These are phyloP conservation scores for Carex kokanica DNA, from an alignment of 176 grass and related monocot species.

Conservation along the genomic window DNA sequence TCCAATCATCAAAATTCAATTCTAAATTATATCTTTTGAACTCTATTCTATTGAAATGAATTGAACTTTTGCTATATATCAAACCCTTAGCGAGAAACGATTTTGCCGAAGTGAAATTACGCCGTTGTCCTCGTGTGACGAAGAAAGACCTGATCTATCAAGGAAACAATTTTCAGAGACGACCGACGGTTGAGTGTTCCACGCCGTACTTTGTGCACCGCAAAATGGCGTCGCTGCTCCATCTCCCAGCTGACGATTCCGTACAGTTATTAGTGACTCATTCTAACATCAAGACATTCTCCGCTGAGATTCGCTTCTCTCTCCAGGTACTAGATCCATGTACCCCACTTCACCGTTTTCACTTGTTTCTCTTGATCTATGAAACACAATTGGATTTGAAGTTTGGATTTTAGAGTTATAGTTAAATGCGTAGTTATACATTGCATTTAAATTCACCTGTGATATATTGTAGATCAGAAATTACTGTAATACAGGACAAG, in stretches of 20 bases:
- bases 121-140: too few species aligned
- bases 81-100: too few species aligned
- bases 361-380: neutral
- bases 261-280: slow-evolving; percentile 68
- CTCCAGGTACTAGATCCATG: slow-evolving; percentile 30
- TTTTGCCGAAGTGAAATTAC: too few species aligned
- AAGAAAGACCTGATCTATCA: too few species aligned
- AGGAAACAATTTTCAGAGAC: neutral
- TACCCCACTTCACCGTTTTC: neutral
- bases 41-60: too few species aligned
- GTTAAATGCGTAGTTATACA: neutral
- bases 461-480: neutral
- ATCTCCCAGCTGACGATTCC: slow-evolving; percentile 66
- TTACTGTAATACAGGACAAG: neutral
- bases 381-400: neutral
- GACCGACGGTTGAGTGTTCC: neutral
- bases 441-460: neutral
- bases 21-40: too few species aligned
- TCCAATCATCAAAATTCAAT: too few species aligned
- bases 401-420: neutral
- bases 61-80: too few species aligned
- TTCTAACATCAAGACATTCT: slow-evolving; percentile 81
- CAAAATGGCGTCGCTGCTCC: slow-evolving; percentile 43
- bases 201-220: neutral
- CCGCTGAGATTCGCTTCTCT: slow-evolving; percentile 71